Base-by-base conservation (phyloP, 257 asterid genomes). In the Rauvolfia tetraphylla region DNA sequence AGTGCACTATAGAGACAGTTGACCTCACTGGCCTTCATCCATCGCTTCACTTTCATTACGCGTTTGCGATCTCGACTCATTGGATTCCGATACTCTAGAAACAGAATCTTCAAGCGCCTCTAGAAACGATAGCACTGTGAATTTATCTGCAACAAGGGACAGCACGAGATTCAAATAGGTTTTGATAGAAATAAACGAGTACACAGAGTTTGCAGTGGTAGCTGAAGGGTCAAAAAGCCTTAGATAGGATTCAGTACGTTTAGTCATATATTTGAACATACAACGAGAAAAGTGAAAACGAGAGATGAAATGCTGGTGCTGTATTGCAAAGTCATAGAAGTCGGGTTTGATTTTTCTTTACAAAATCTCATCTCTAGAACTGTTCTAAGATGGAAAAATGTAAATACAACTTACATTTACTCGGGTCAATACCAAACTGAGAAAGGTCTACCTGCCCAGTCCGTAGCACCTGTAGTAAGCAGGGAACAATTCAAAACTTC, bases 31-130 rank as follows among this genome's bases (percentile, higher is more conserved):
- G 81, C 95, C 92, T 86, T 93, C 97, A 77, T 93, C 97, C 98
- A 93, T 89, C 2, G 84, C 80, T 77, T 92, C 95, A 25, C 85
- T 86, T 44, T 79, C 72, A 36, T 72, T 87, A 46, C 83, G 85
- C n/a, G 78, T 75, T 83, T 82, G 89, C 74, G 92, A 83, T 75
- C 85, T 81, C 79, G 87, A 62, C 54, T 83, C 96, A 46, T 73
- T 90, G 27, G 93, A 51, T 71, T 82, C 89, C 51, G 87, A 63
- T 76, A 84, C 71, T 44, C 67, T 76, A 20, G 86, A 79, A 76
- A 90, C 91, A 7, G 99, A 91, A 84, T 95, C 99, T 85, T 95
- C 99, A 17, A 95, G 97, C 61, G 98, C 98, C 92, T 95, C 99
- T 1, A 95, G 96, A 83, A 95, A 95, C 27, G 98, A 95, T 23